A percentile compares a stretch with the other conserved stretches of the same genome.
Conservation (phyloP, 139 green algal genomes). For the Coelastrella sp. region DNA sequence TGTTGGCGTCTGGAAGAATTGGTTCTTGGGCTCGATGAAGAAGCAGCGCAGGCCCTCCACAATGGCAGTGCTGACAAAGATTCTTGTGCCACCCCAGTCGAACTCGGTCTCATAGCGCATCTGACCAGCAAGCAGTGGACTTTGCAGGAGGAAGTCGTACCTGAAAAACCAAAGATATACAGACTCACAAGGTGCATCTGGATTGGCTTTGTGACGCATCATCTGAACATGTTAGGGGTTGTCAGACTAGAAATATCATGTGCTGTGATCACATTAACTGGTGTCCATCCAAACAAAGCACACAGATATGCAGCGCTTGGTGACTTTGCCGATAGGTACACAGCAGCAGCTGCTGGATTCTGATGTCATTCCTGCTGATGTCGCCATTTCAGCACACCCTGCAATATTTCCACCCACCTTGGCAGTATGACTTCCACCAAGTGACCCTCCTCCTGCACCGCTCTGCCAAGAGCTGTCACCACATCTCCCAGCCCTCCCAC, state of each 20-base stretch:
- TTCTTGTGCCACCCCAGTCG: slow-evolving; percentile 79
- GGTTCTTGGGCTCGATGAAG: slow-evolving; percentile 83
- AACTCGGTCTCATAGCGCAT: slow-evolving; percentile 81
- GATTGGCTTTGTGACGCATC: no score
- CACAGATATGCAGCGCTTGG: no score
- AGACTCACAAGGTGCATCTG: no score
- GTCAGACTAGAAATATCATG: no score
- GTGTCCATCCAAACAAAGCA: no score
- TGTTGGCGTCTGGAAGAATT: slow-evolving; percentile 79
- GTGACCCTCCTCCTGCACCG: slow-evolving; percentile 93
- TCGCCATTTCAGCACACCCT: not conserved
- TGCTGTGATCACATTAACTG: no score
- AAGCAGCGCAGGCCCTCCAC: slow-evolving; percentile 80
- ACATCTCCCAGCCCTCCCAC: slow-evolving; percentile 95
- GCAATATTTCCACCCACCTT: slow-evolving; percentile 52
- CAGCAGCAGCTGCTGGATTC: not conserved
- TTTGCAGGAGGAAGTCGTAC: slow-evolving; percentile 82
- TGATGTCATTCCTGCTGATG: no score
- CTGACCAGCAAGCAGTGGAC: slow-evolving; percentile 44
- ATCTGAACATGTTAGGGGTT: no score
- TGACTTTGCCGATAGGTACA: not conserved
- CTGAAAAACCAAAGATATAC: slow-evolving; percentile 36
- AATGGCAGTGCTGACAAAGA: slow-evolving; percentile 75
- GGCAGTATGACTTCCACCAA: slow-evolving; percentile 81
- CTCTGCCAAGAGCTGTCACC: slow-evolving; percentile 89